phyloP scores from a whole-genome alignment of 2,329 filamentous ascomycete species.

The Fusarium guadeloupense region DNA sequence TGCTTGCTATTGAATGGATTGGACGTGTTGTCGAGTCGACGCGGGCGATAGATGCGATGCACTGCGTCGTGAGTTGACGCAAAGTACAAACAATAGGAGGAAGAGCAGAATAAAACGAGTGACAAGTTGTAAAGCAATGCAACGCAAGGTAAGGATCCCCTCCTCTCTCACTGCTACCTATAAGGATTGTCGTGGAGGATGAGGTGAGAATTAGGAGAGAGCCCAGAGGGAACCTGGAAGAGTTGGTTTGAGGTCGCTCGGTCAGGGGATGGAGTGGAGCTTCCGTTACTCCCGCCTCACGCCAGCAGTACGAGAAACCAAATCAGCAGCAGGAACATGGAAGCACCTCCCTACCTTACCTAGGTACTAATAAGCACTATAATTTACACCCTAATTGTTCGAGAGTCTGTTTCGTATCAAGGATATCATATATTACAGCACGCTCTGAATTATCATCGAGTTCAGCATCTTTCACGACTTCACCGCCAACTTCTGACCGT shows the following conservation, averaged over 20 bases:
- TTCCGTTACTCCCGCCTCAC: conserved; percentile 2
- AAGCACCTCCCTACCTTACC: neutral
- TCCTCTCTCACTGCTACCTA: conserved; percentile 19
- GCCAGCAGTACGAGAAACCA: conserved; percentile 1
- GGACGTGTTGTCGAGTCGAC: conserved; percentile 33
- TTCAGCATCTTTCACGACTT: neutral
- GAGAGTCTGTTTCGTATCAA: neutral
- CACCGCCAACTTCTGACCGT: conserved; percentile 3
- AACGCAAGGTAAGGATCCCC: conserved; percentile 40
- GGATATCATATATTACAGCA: neutral
- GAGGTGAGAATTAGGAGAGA: conserved; percentile 39
- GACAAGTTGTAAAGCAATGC: conserved; percentile 27
- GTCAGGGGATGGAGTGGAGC: conserved; percentile 30
- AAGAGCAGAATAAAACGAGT: conserved; percentile 35
- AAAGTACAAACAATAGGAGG: conserved; percentile 30
- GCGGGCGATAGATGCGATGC: conserved; percentile 18
- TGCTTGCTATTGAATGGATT: conserved; percentile 18
- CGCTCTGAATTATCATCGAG: neutral
- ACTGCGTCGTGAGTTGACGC: neutral
- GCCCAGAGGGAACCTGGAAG: conserved; percentile 14
- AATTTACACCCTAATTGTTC: neutral
- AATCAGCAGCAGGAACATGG: neutral
- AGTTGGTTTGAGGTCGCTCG: conserved; percentile 18
- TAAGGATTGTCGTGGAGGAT: conserved; percentile 41
- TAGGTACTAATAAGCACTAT: neutral